phyloP scores from a whole-genome alignment of 306 rosid genomes.

The Fragaria ananassa region DNA sequence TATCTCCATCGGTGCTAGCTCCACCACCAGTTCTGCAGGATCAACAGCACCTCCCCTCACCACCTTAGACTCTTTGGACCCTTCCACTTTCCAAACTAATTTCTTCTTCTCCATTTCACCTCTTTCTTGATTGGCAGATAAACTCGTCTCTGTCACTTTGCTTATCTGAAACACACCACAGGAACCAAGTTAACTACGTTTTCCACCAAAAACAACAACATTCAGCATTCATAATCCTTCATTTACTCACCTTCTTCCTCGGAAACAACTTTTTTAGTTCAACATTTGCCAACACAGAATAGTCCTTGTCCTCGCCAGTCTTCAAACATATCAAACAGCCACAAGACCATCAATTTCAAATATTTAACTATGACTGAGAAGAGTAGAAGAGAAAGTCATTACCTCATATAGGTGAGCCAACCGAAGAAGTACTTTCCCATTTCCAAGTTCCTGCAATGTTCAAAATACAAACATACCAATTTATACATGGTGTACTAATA shows the following conservation, averaged over 20 bases:
- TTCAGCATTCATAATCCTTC: not conserved
- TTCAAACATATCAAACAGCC: slow-evolving; percentile 32
- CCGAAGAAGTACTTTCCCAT: slow-evolving; percentile 73
- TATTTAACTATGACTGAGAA: not conserved
- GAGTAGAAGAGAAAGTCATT: slow-evolving; percentile 11
- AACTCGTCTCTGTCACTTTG: slow-evolving; percentile 67
- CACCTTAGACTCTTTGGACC: slow-evolving; percentile 50
- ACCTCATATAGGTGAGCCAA: slow-evolving; percentile 89
- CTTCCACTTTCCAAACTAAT: slow-evolving; percentile 65
- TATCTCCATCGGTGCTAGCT: slow-evolving; percentile 84
- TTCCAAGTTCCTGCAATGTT: slow-evolving; percentile 63
- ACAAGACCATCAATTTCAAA: slow-evolving; percentile 21
- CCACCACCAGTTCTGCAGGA: slow-evolving; percentile 59
- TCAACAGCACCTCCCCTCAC: slow-evolving; percentile 72
- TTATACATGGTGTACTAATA: not conserved
- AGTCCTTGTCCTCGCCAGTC: slow-evolving; percentile 80
- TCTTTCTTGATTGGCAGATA: slow-evolving; percentile 87
- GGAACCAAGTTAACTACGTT: slow-evolving; percentile 10
- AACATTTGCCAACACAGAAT: slow-evolving; percentile 57
- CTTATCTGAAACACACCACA: slow-evolving; percentile 47
- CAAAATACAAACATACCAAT: slow-evolving; percentile 16
- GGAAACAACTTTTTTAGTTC: slow-evolving; percentile 73
- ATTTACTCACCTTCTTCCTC: slow-evolving; percentile 45
- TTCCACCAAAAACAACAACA: not conserved
- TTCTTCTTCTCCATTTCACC: slow-evolving; percentile 67